phyloP scores from a whole-genome alignment of 106 monocot species.

The Triglochin maritima region DNA sequence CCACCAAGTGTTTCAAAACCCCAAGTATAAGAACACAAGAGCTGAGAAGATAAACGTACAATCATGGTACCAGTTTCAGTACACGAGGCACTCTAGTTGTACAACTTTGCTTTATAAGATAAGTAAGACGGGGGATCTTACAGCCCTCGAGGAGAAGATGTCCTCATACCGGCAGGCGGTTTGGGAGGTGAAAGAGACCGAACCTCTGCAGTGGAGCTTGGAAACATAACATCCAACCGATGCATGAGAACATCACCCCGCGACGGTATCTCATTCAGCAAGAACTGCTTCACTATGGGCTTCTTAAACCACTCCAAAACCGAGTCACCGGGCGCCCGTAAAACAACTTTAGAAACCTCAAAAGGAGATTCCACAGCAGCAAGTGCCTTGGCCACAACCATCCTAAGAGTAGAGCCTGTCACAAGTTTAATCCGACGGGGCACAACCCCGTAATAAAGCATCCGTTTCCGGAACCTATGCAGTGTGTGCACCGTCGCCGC shows the following conservation, averaged over 20 bases:
- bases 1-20: no score
- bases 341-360: slow-evolving; percentile 95
- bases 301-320: slow-evolving; percentile 97
- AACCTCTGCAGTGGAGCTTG: slow-evolving; percentile 80
- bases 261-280: slow-evolving; percentile 90
- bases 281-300: slow-evolving; percentile 89
- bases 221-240: slow-evolving; percentile 83
- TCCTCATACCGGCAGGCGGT: slow-evolving; percentile 6
- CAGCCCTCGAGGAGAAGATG: not conserved
- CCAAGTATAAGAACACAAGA: no score
- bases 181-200: slow-evolving; percentile 43
- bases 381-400: slow-evolving; percentile 81
- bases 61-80: no score
- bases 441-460: slow-evolving; percentile 95
- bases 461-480: slow-evolving; percentile 97
- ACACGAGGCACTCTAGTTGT: no score
- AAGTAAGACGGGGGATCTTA: no score
- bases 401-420: slow-evolving; percentile 73
- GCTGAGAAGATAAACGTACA: no score
- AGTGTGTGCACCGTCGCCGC: slow-evolving; percentile 81
- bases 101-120: no score
- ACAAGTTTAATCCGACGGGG: slow-evolving; percentile 85
- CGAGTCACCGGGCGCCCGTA: slow-evolving; percentile 75
- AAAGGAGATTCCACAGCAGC: slow-evolving; percentile 75
- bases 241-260: slow-evolving; percentile 85